Evolutionary conservation across 306 rosid genomes (phyloP).

Genomic region (Dryas drummondii): DNA sequence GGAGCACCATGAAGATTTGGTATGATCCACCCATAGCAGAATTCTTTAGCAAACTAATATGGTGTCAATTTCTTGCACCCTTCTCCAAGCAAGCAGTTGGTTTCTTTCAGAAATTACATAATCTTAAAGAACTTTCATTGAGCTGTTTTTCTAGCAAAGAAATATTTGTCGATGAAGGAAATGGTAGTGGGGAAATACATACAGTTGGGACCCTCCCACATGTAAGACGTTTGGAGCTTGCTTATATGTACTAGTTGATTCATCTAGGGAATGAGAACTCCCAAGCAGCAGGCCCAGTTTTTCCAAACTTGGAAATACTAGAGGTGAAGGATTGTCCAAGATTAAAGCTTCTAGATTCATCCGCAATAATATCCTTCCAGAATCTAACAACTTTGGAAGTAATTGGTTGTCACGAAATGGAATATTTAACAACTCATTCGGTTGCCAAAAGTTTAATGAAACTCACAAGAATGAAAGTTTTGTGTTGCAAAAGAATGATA

Average conservation of each 20-base stretch:
- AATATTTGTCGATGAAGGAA: neutral
- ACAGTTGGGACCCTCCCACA: neutral
- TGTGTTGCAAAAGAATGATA: rapidly evolving
- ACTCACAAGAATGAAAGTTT: neutral
- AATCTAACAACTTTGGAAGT: neutral
- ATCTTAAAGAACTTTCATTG: neutral
- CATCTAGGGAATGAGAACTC: neutral
- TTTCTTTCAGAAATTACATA: neutral
- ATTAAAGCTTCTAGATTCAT: neutral
- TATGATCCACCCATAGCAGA: neutral
- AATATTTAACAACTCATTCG: neutral
- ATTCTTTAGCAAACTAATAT: neutral
- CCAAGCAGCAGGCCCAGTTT: neutral
- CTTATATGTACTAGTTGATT: rapidly evolving
- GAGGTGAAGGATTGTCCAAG: rapidly evolving
- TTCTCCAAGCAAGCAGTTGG: neutral
- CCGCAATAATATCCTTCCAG: neutral
- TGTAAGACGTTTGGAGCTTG: neutral
- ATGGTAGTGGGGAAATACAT: neutral
- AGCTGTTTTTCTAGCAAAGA: rapidly evolving
- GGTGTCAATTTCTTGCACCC: rapidly evolving
- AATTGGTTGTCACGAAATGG: neutral
- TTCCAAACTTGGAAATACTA: neutral
- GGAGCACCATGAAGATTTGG: neutral
- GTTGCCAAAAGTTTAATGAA: neutral